Conservation (phyloP, 2,329 filamentous ascomycete genomes). For the Apiospora rasikravindrae region DNA sequence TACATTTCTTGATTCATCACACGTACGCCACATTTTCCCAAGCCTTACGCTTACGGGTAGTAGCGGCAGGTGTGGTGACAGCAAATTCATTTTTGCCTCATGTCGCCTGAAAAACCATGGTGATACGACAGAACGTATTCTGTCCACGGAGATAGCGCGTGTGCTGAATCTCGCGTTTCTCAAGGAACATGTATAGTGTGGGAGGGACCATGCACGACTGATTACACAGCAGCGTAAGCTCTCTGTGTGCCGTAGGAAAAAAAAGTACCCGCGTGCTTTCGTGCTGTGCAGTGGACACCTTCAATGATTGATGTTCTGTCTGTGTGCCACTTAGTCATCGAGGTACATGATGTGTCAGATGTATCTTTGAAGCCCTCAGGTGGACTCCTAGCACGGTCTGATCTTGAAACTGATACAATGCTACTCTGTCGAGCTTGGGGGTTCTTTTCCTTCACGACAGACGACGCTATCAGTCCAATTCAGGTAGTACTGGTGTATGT, state of each 20-base stretch:
- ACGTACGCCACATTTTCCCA: background rate
- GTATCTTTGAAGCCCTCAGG: background rate
- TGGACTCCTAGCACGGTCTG: background rate
- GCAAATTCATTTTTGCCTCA: background rate
- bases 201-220: background rate
- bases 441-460: background rate
- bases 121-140: conserved; percentile 23
- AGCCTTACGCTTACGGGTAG: conserved; percentile 6
- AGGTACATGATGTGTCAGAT: conserved; percentile 2
- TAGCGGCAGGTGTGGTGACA: conserved; percentile 17
- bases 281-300: background rate
- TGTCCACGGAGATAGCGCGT: conserved; percentile 23
- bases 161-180: conserved; percentile 18
- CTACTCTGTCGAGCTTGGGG: no score
- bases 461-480: background rate
- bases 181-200: conserved; percentile 6
- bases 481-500: background rate
- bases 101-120: conserved; percentile 10
- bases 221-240: conserved; percentile 16
- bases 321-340: conserved; percentile 16
- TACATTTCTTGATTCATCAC: background rate
- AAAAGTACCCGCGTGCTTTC: conserved; percentile 4
- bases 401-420: conserved; percentile 2
- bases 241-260: background rate
- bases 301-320: no score